Evolutionary conservation across 306 rosid species (phyloP).

Genomic region (Trifolium fragiferum): DNA sequence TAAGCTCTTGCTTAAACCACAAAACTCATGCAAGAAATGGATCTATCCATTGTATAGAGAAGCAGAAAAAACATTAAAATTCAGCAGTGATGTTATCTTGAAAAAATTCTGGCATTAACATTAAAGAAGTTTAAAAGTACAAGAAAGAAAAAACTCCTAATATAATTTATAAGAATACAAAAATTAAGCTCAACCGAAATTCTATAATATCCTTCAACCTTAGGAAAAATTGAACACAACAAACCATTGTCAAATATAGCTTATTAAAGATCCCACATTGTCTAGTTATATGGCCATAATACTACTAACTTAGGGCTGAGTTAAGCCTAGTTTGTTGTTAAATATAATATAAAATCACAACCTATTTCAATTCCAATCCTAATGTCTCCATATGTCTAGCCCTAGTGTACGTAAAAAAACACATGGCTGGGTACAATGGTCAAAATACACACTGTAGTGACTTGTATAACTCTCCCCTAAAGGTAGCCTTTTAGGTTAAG

Average conservation of each 20-base stretch:
- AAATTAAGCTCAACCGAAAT: neutral
- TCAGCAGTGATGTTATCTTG: neutral
- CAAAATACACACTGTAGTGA: neutral
- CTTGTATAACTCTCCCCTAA: neutral
- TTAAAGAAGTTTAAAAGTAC: slow-evolving; percentile 6
- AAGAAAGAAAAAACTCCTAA: slow-evolving; percentile 6
- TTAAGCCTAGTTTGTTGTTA: neutral
- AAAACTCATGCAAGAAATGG: slow-evolving; percentile 85
- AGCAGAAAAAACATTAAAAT: neutral
- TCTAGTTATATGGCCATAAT: neutral
- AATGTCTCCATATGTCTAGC: neutral
- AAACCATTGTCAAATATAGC: slow-evolving; percentile 1
- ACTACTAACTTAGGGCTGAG: neutral
- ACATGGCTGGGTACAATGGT: neutral
- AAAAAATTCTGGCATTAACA: slow-evolving; percentile 15
- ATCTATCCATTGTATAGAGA: slow-evolving; percentile 56
- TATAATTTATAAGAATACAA: neutral
- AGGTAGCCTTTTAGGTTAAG: neutral
- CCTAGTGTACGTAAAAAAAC: neutral
- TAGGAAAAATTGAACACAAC: slow-evolving; percentile 20
- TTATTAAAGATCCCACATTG: neutral
- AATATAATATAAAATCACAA: neutral
- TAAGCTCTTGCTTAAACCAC: slow-evolving; percentile 85
- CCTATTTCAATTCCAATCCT: neutral
- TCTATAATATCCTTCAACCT: neutral